Evolutionary conservation across 805 yeast species (phyloP).

Genomic region (Ogataea degrootiae): DNA sequence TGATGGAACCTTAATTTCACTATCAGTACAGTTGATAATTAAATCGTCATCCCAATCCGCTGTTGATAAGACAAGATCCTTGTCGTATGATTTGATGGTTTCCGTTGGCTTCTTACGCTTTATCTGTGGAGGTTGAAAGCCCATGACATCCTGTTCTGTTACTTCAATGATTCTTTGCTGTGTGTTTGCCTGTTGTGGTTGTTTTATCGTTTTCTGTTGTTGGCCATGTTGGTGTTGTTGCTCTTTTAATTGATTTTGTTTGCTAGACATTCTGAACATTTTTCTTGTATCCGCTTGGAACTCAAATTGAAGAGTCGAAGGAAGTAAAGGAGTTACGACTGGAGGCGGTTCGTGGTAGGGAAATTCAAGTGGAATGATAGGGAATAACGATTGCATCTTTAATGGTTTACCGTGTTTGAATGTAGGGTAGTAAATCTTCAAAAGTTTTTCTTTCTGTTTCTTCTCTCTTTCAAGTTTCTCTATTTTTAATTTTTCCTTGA

Average conservation of each 20-base stretch:
- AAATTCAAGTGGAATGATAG: conserved; percentile 50
- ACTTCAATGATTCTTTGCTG: conserved; percentile 20
- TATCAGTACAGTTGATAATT: conserved; percentile 47
- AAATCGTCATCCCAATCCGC: conserved; percentile 75
- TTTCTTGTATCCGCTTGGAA: conserved; percentile 57
- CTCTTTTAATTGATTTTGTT: conserved; percentile 11
- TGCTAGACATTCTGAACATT: conserved; percentile 36
- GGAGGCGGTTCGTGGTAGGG: conserved; percentile 48
- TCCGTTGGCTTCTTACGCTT: conserved; percentile 16
- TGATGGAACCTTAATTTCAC: conserved; percentile 9
- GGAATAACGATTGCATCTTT: conserved; percentile 63
- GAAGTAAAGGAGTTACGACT: conserved; percentile 44
- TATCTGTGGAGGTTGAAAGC: conserved; percentile 12
- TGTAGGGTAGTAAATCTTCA: conserved; percentile 56
- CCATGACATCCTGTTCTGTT: conserved; percentile 24
- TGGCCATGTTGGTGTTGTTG: conserved; percentile 3
- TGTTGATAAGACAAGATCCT: conserved; percentile 59
- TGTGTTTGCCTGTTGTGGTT: conserved; percentile 1
- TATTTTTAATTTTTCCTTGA: conserved; percentile 6
- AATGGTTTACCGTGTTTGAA: conserved; percentile 52
- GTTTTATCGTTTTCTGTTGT: not conserved
- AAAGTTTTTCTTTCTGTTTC: conserved; percentile 28
- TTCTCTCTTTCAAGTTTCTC: conserved; percentile 27
- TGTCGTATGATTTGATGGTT: conserved; percentile 38
- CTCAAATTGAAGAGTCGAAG: conserved; percentile 57